Percentiles rank a stretch among this genome's conserved stretches.
Evolutionary conservation across 2,329 filamentous ascomycete species (phyloP).

Genomic region (Aspergillus melleus): DNA sequence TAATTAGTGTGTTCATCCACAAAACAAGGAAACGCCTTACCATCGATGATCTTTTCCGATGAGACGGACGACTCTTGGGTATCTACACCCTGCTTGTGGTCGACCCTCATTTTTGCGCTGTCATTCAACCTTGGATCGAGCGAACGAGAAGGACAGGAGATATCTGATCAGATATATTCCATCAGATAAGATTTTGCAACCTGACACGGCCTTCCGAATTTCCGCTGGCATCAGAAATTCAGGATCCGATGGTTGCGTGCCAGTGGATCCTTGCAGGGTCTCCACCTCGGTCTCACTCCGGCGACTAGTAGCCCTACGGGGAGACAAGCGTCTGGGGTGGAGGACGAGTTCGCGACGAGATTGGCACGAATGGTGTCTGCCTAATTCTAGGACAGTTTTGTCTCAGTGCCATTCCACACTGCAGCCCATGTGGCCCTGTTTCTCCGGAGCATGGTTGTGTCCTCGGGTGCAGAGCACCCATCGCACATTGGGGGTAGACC

Average conservation of each 20-base stretch:
- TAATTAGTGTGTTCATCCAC: neutral
- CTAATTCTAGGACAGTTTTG: neutral
- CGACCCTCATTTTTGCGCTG: neutral
- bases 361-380: neutral
- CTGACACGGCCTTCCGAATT: neutral
- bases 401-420: neutral
- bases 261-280: neutral
- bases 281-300: neutral
- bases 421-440: neutral
- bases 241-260: neutral
- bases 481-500: too few relatives aligned
- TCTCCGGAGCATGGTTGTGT: neutral
- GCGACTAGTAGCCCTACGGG: neutral
- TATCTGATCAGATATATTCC: constrained; percentile 22
- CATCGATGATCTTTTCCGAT: neutral
- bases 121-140: neutral
- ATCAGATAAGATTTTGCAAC: constrained; percentile 24
- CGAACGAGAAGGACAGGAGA: neutral
- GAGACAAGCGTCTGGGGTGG: neutral
- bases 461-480: too few relatives aligned
- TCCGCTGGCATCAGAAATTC: neutral
- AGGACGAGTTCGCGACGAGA: neutral
- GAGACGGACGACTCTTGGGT: neutral
- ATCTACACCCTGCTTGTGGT: constrained; percentile 6
- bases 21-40: neutral